Percentiles rank a stretch among this genome's conserved stretches.
Evolutionary conservation across 1,139 yeast genomes (phyloP).

Genomic region (Candida sanyaensis): DNA sequence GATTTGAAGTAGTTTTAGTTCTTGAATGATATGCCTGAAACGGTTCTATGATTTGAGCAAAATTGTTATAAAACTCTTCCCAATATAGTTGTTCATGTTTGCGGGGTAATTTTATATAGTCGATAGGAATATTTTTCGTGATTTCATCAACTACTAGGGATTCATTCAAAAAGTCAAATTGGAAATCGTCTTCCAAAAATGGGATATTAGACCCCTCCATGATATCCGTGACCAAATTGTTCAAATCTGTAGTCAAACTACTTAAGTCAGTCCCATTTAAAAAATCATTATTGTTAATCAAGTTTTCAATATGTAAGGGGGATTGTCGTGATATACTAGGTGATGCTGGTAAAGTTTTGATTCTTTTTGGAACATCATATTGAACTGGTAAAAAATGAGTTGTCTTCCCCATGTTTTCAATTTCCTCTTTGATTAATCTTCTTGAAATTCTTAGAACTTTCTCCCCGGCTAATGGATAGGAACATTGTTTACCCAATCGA

Average conservation of each 20-base stretch:
- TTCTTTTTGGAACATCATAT: constrained; percentile 13
- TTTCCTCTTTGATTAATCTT: constrained; percentile 14
- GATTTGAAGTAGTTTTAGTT: constrained; percentile 32
- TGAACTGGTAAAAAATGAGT: constrained; percentile 16
- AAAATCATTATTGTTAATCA: constrained; percentile 11
- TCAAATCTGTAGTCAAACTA: constrained; percentile 31
- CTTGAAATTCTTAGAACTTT: constrained; percentile 19
- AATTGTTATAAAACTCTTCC: constrained; percentile 53
- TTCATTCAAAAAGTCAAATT: constrained; percentile 13
- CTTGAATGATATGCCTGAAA: constrained; percentile 44
- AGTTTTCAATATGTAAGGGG: constrained; percentile 12
- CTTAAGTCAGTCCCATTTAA: constrained; percentile 24
- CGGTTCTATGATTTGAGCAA: constrained; percentile 56
- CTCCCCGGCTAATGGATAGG: constrained; percentile 24
- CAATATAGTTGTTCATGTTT: constrained; percentile 48
- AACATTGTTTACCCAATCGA: constrained; percentile 23
- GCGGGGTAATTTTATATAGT: constrained; percentile 30
- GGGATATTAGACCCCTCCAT: constrained; percentile 22
- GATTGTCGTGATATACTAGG: neutral
- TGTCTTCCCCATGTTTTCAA: constrained; percentile 13
- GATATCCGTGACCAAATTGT: constrained; percentile 32
- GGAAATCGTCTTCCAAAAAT: constrained; percentile 9
- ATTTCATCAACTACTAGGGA: constrained; percentile 9
- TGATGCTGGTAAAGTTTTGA: neutral
- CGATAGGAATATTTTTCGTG: constrained; percentile 15